Percentiles rank a stretch among this genome's conserved stretches.
Conservation (phyloP, 768 basidiomycete genomes). For the Butyriboletus loyo region DNA sequence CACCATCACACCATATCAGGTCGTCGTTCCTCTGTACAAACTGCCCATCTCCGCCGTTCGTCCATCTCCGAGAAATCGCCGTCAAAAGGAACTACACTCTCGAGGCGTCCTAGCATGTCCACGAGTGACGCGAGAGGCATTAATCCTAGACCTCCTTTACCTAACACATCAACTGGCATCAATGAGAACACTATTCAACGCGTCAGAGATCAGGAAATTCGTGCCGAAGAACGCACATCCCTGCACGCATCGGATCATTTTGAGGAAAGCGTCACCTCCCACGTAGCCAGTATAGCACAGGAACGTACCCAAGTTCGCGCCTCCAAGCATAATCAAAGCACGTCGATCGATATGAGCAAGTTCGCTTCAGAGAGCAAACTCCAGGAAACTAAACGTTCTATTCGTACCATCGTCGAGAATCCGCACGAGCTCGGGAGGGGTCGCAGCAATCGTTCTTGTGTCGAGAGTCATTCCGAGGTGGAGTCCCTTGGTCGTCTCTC, state of each 20-base stretch:
- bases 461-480: constrained; percentile 21
- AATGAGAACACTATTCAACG: constrained; percentile 10
- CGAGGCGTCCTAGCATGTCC: constrained; percentile 21
- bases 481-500: constrained; percentile 25
- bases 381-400: constrained; percentile 27
- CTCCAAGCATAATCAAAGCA: constrained; percentile 9
- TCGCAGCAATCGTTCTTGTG: constrained; percentile 12
- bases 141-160: constrained; percentile 8
- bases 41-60: constrained; percentile 25
- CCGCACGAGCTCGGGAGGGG: constrained; percentile 20
- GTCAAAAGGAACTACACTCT: constrained; percentile 5
- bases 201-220: constrained; percentile 11
- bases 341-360: constrained; percentile 16
- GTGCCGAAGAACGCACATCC: constrained; percentile 18
- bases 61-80: constrained; percentile 21
- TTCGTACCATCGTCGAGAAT: constrained; percentile 29
- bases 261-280: constrained; percentile 16
- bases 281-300: constrained; percentile 1
- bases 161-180: constrained; percentile 8
- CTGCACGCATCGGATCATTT: constrained; percentile 8
- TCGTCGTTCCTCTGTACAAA: constrained; percentile 28
- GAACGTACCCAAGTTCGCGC: constrained; percentile 14
- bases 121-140: constrained; percentile 1
- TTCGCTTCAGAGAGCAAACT: constrained; percentile 14
- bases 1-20: constrained; percentile 27